These are phyloP conservation scores for Phaeomoniella chlamydospora DNA, from an alignment of 2,329 filamentous ascomycete genomes.

Conservation along the genomic window DNA sequence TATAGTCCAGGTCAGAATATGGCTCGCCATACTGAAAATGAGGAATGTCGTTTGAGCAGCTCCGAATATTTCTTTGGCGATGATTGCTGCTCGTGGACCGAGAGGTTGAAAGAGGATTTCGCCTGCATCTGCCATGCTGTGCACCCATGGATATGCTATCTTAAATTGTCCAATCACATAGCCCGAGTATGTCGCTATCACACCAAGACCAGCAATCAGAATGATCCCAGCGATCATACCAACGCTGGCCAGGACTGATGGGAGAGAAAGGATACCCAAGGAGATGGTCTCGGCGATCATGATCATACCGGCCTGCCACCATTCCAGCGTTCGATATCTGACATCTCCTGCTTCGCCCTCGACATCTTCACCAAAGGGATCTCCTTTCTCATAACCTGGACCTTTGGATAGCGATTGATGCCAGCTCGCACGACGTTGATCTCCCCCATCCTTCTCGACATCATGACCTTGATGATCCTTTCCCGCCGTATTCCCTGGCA, in stretches of 20 bases:
- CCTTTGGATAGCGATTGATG: not conserved
- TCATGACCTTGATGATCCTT: too few relatives aligned
- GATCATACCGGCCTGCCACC: slow-evolving; percentile 11
- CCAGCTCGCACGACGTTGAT: not conserved
- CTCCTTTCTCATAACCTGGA: not conserved
- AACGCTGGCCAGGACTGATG: slow-evolving; percentile 34
- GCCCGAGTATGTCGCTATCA: slow-evolving; percentile 45
- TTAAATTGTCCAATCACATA: slow-evolving; percentile 48
- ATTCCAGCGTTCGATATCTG: slow-evolving; percentile 1
- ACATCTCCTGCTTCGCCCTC: not conserved
- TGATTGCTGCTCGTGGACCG: slow-evolving; percentile 23
- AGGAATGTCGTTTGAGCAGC: slow-evolving; percentile 49
- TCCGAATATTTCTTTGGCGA: slow-evolving; percentile 49
- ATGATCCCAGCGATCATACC: slow-evolving; percentile 41
- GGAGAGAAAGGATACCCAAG: slow-evolving; percentile 41
- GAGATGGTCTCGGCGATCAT: slow-evolving; percentile 48
- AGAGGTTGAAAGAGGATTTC: slow-evolving; percentile 33
- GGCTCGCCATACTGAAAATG: slow-evolving; percentile 56
- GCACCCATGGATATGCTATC: slow-evolving; percentile 24
- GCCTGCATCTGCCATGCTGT: slow-evolving; percentile 55
- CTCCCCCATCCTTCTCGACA: too few relatives aligned
- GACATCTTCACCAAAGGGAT: not conserved
- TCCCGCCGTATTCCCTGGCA: too few relatives aligned
- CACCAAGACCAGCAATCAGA: slow-evolving; percentile 36
- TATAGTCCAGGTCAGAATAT: slow-evolving; percentile 55